Evolutionary conservation across 176 grass and related monocot genomes (phyloP).

Genomic region (Chloris gayana): DNA sequence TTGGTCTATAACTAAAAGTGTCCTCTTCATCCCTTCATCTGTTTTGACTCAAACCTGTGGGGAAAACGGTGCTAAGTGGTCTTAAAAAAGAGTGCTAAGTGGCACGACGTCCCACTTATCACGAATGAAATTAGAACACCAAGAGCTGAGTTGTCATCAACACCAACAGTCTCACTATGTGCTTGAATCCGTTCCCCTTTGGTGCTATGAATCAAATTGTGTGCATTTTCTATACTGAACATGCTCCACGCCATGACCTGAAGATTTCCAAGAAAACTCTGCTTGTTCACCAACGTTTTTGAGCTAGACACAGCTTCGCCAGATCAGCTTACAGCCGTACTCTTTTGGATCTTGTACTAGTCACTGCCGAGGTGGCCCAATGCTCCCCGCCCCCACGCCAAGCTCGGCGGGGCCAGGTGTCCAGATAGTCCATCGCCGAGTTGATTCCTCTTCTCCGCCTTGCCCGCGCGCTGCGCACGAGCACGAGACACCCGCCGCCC

Average conservation of each 20-base stretch:
- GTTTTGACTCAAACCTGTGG: too few relatives aligned
- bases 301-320: neutral
- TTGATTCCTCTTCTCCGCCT: constrained; percentile 24
- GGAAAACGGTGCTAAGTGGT: too few relatives aligned
- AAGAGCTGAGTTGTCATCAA: too few relatives aligned
- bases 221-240: neutral
- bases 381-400: neutral
- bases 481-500: constrained; percentile 30
- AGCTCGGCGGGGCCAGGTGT: neutral
- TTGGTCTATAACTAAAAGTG: too few relatives aligned
- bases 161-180: too few relatives aligned
- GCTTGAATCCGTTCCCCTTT: neutral
- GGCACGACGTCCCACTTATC: too few relatives aligned
- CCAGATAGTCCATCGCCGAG: constrained; percentile 30
- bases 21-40: too few relatives aligned
- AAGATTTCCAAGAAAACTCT: too few relatives aligned
- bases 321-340: neutral
- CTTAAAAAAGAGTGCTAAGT: too few relatives aligned
- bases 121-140: too few relatives aligned
- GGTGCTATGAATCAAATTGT: neutral
- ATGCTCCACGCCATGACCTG: neutral
- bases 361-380: too few relatives aligned
- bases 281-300: neutral
- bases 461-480: constrained; percentile 41
- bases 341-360: too few relatives aligned